Evolutionary conservation across 306 rosid genomes (phyloP), one percentile per base, ranked within the genome.

Genomic region (Pyrus betulifolia): DNA sequence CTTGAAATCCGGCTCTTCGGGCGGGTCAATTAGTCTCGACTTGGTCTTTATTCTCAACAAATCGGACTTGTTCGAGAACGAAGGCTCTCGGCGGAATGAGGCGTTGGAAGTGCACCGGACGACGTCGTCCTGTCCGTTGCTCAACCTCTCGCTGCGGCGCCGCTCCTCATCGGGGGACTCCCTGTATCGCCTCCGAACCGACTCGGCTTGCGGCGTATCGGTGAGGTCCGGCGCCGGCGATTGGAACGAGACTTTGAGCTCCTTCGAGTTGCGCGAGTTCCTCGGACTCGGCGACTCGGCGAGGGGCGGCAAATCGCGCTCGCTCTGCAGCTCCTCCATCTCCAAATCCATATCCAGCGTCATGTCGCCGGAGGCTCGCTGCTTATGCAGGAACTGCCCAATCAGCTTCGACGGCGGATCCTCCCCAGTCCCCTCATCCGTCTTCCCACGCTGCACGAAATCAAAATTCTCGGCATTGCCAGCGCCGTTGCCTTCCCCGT

Each of bases 271-370:
- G 1, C 82, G 84, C 4, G 64, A 72, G 70, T 69, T 64, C 71
- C 60, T 14, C 19, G 92, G 86, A 33, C 64, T 14, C 22, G 91
- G 88, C 52, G 91, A 89, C 85, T 92, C 98, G 0, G 80, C 87
- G 19, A 89, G 78, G 14, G 93, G 78, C 30, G 91, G 51, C 21
- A 88, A 31, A 38, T 79, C 75, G 42, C 80, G 78, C 5, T 84
- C 91, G 0, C 9, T 64, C 45, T 14, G 83, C 0, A 92, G 89
- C 85, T 95, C 99, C 5, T 87, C 93, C 99, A 95, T 95, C 40
- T 91, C 99, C 82, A 95, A 84, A 80, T 95, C 98, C 99, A 95
- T 92, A 58, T 95, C 99, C 31, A 95, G 55, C 11, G 91, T 79
- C 65, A 83, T 70, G 58, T 88, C 96, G 1, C 97, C 97, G 23